Evolutionary conservation across 2,329 filamentous ascomycete genomes (phyloP).

Genomic region (Penicillium sp.): DNA sequence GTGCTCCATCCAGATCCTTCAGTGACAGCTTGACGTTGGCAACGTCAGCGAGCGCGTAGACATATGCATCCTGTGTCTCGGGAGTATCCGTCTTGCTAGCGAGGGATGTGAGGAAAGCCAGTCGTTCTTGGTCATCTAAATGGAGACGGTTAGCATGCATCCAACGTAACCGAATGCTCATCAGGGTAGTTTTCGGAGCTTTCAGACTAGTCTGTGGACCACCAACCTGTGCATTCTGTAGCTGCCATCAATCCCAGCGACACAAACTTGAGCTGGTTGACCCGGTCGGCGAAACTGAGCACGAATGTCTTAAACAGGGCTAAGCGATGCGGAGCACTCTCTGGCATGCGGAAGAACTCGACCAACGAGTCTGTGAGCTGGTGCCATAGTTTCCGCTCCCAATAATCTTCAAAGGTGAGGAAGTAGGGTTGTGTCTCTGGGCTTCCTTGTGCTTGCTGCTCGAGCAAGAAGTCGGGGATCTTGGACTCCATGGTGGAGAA

Average conservation of each 20-base stretch:
- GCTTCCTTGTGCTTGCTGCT: slow-evolving; percentile 83
- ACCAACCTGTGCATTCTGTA: slow-evolving; percentile 61
- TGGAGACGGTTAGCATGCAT: slow-evolving; percentile 11
- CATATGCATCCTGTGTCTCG: slow-evolving; percentile 89
- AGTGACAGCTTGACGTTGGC: slow-evolving; percentile 82
- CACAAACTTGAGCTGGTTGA: slow-evolving; percentile 98
- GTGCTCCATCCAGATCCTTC: slow-evolving; percentile 74
- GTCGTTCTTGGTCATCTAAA: slow-evolving; percentile 80
- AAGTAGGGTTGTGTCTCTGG: slow-evolving; percentile 85
- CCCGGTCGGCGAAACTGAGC: slow-evolving; percentile 94
- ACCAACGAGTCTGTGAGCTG: slow-evolving; percentile 89
- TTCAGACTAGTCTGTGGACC: not conserved
- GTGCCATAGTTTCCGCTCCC: slow-evolving; percentile 99
- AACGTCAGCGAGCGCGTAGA: slow-evolving; percentile 88
- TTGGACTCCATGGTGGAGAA: slow-evolving; percentile 69
- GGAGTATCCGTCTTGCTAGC: slow-evolving; percentile 87
- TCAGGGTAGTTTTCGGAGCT: not conserved
- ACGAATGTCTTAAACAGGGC: slow-evolving; percentile 92
- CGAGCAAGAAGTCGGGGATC: slow-evolving; percentile 86
- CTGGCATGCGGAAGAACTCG: slow-evolving; percentile 78
- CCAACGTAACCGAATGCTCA: not conserved
- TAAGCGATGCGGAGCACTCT: slow-evolving; percentile 80
- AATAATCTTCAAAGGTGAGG: slow-evolving; percentile 90
- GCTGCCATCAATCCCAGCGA: slow-evolving; percentile 84
- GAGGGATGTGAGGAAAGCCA: slow-evolving; percentile 78